These are phyloP conservation scores for Prunus campanulata DNA, from an alignment of 306 rosid species.

Conservation along the genomic window DNA sequence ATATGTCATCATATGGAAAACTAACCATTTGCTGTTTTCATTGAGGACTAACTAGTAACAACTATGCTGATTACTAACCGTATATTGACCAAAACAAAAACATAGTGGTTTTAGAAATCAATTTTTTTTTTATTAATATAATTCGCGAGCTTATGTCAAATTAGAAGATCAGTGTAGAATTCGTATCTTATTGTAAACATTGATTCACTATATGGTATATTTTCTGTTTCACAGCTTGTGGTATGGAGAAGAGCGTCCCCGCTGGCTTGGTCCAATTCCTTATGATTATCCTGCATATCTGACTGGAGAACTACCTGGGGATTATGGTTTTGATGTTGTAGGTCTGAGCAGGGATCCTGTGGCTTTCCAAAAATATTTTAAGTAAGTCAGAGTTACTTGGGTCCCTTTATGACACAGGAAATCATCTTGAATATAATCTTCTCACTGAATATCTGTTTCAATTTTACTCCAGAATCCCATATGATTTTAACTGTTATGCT, in stretches of 20 bases:
- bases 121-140: background rate
- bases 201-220: background rate
- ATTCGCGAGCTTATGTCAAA: background rate
- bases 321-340: slow-evolving; percentile 84
- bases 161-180: background rate
- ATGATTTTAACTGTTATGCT: background rate
- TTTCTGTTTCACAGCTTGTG: slow-evolving; percentile 52
- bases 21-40: background rate
- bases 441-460: background rate
- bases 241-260: slow-evolving; percentile 88
- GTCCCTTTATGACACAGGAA: background rate
- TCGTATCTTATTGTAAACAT: background rate
- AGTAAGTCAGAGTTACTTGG: slow-evolving; percentile 44
- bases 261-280: slow-evolving; percentile 94
- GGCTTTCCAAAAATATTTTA: slow-evolving; percentile 66
- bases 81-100: background rate
- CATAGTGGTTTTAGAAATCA: background rate
- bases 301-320: slow-evolving; percentile 85
- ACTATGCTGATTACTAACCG: background rate
- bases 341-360: slow-evolving; percentile 72
- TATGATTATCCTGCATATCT: slow-evolving; percentile 78
- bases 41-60: too few relatives aligned
- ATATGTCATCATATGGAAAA: background rate
- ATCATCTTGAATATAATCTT: background rate
- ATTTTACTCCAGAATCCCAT: background rate